These are phyloP conservation scores for Thraustochytrium aureum DNA, from an alignment of 352 stramenopile species.

Conservation along the genomic window DNA sequence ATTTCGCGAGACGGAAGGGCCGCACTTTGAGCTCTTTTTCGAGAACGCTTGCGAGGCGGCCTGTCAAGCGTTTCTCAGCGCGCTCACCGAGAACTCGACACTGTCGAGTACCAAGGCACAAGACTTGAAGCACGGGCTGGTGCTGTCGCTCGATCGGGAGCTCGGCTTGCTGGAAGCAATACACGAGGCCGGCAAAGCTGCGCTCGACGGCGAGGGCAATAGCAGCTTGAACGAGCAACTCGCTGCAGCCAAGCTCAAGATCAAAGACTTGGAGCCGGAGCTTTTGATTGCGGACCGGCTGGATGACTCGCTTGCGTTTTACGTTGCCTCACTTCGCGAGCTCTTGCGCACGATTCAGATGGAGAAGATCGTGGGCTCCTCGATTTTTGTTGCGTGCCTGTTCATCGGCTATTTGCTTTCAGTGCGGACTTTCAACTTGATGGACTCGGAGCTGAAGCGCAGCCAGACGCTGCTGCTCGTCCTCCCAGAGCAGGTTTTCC, in stretches of 20 bases:
- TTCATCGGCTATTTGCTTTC: conserved; percentile 23
- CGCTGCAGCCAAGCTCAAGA: neutral
- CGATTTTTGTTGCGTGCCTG: neutral
- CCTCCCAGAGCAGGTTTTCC: conserved; percentile 29
- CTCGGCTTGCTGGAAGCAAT: conserved; percentile 3
- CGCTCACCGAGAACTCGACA: neutral
- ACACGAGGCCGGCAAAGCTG: neutral
- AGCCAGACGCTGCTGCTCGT: conserved; percentile 20
- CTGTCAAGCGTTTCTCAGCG: conserved; percentile 4
- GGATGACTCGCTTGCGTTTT: too few species aligned
- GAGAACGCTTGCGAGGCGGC: conserved; percentile 5
- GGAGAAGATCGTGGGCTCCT: conserved; percentile 9
- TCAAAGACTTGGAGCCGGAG: conserved; percentile 25
- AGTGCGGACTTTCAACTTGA: conserved; percentile 1
- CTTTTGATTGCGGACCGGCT: neutral
- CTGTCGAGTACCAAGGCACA: neutral
- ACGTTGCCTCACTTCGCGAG: too few species aligned
- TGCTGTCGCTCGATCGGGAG: conserved; percentile 12
- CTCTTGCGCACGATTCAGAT: too few species aligned
- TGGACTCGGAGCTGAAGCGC: conserved; percentile 48
- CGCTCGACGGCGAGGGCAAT: neutral
- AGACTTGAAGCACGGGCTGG: conserved; percentile 33
- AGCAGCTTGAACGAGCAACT: neutral
- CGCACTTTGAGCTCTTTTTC: conserved; percentile 22
- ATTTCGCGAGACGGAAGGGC: conserved; percentile 28